Base-by-base conservation (phyloP, 305 asterid species). In the Fraxinus albicans region DNA sequence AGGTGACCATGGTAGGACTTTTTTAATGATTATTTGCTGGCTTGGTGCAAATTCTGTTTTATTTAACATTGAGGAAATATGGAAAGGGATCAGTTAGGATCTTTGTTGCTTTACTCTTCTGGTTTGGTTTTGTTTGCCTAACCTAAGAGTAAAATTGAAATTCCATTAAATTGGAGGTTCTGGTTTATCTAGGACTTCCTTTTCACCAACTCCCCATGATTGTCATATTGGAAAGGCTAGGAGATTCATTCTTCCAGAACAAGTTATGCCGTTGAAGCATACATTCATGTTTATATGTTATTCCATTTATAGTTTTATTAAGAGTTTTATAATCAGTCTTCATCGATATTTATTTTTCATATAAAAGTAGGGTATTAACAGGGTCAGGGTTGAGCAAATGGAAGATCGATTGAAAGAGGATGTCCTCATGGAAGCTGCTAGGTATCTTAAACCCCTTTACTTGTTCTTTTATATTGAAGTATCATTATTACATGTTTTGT, bases 311-410 rank as follows among this genome's bases (percentile, higher is more conserved):
- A 80, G 44, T 58, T 78, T 78, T 65, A 73, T 76, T 50, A 50
- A 44, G 53, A 77, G 53, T 85, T 79, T 79, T 81, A 70, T 73
- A 63, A 80, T 81, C 35, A 78, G 73, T 81, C 85, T 85, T 90
- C 86, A 86, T 87, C 86, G 67, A 82, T 87, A 82, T 83, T 80
- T 88, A 79, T 86, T 90, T 91, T 89, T 86, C 90, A 78, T 90
- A 89, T 90, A 88, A 88, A 94, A 90, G 90, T 92, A 96, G 99
- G 99, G 99, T 84, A 96, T 96, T 87, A 96, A 94, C 91, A 94
- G 99, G 95, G 89, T 85, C 89, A 92, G 99, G 91, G 93, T 94
- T 82, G 99, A 96, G 91, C 98, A 96, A 92, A 96, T 96, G 99
- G 99, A 96, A 92, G 93, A 94, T 89, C 94, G 99, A 58, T 86